These are phyloP conservation scores for Toxoplasma gondii DNA, from an alignment of 169 alveolate species.

Conservation along the genomic window DNA sequence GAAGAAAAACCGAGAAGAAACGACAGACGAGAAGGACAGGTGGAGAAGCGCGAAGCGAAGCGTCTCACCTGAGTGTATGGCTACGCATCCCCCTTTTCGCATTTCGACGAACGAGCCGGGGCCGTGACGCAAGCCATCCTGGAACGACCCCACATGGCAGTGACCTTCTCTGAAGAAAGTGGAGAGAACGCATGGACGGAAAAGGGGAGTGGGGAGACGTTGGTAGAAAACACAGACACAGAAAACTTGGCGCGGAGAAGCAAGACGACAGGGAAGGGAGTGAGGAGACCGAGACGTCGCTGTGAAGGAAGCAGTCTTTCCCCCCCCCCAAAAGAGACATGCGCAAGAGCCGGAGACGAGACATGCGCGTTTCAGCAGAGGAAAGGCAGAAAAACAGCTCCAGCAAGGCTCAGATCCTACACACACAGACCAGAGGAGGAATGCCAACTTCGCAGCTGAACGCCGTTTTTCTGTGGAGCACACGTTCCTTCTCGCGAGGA, in stretches of 20 bases:
- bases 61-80: slow-evolving; percentile 1
- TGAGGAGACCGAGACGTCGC: not conserved
- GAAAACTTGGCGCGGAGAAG: not conserved
- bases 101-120: slow-evolving; percentile 13
- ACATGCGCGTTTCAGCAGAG: not conserved
- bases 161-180: slow-evolving; percentile 3
- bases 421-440: not conserved
- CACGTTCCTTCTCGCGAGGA: too few species aligned
- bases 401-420: not conserved
- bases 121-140: slow-evolving; percentile 21
- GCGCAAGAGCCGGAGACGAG: not conserved
- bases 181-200: not conserved
- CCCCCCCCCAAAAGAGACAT: not conserved
- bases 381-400: not conserved
- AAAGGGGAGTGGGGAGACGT: not conserved
- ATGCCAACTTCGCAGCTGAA: too few species aligned
- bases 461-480: too few species aligned
- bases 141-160: slow-evolving; percentile 26
- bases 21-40: not conserved
- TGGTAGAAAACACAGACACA: not conserved
- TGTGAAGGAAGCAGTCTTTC: not conserved
- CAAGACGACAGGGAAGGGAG: not conserved
- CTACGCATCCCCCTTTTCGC: not conserved
- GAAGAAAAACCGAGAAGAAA: too few species aligned
- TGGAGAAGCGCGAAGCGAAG: too few species aligned